Evolutionary conservation across 208 protist genomes (phyloP), one percentile per base, ranked within the genome.

Genomic region (Trypanosoma scelopori): DNA sequence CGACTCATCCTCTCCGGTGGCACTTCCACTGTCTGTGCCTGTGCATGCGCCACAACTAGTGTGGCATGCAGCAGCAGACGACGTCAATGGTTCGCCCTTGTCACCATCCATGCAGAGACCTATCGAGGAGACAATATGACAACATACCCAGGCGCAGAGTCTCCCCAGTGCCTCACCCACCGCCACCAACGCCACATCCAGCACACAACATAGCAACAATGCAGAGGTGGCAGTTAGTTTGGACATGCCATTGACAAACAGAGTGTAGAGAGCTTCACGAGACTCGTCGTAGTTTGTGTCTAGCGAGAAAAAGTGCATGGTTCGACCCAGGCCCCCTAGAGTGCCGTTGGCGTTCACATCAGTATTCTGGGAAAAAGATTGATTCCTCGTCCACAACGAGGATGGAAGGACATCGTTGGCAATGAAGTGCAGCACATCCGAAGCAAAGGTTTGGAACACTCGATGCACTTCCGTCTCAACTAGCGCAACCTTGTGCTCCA

Each of bases 381-480:
- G 59, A n/a, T n/a, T n/a, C 49, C 23, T 27, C 49, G 39, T 30
- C 77, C 77, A 83, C 0, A 83, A 35, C 4, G 62, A 76, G n/a
- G 65, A 50, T 50, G 77, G 72, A 60, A 90, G 87, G 0, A 80
- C 74, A 22, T 85, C 58, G 28, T 72, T n/a, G 13, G 67, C 61
- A 15, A 89, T 49, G 35, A 85, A 71, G 12, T 70, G 49, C 18
- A 81, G 37, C 20, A 89, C 46, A 58, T 81, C 57, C 39, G 66
- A 56, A 20, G 80, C 23, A 60, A 83, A 80, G 18, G 62, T 55
- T 50, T 75, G 51, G 68, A 90, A 80, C 20, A 70, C 65, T 0
- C 79, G 73, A 65, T 76, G 73, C 52, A 86, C 71, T 53, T 84
- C 81, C 41, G 76, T 61, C 59, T 88, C 83, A 1, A 81, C 69